A percentile compares a stretch with the other conserved stretches of the same genome.
These are phyloP conservation scores for Hypoxylon rubiginosum DNA, from an alignment of 2,329 filamentous ascomycete species.

Conservation along the genomic window DNA sequence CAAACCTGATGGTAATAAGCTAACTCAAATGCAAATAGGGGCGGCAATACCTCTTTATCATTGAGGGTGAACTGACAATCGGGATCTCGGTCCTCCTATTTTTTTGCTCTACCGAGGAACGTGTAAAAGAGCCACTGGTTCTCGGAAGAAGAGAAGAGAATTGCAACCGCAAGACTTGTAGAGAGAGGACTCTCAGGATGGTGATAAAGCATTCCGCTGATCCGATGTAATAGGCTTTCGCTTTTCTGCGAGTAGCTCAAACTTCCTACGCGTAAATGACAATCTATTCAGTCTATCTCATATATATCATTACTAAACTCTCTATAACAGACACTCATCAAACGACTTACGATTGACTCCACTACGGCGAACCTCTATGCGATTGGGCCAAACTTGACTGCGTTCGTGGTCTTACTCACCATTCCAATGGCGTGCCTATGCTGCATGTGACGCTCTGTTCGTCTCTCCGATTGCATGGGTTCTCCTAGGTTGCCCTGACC, in stretches of 20 bases:
- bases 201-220: neutral
- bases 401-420: neutral
- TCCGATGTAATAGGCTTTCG: constrained; percentile 1
- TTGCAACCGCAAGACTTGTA: neutral
- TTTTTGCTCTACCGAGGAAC: neutral
- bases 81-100: neutral
- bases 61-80: neutral
- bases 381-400: neutral
- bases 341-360: neutral
- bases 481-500: neutral
- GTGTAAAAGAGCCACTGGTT: neutral
- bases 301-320: neutral
- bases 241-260: neutral
- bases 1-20: no score
- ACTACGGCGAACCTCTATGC: neutral
- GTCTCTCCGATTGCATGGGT: neutral
- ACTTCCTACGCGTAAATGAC: neutral
- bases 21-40: neutral
- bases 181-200: neutral
- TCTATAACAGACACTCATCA: neutral
- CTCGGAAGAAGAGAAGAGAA: neutral
- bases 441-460: neutral
- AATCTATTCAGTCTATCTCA: neutral
- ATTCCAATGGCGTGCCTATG: neutral
- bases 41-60: neutral